Percentiles rank a stretch among this genome's conserved stretches.
Conservation (phyloP, 106 monocot genomes). For the Phalaenopsis aphrodite region DNA sequence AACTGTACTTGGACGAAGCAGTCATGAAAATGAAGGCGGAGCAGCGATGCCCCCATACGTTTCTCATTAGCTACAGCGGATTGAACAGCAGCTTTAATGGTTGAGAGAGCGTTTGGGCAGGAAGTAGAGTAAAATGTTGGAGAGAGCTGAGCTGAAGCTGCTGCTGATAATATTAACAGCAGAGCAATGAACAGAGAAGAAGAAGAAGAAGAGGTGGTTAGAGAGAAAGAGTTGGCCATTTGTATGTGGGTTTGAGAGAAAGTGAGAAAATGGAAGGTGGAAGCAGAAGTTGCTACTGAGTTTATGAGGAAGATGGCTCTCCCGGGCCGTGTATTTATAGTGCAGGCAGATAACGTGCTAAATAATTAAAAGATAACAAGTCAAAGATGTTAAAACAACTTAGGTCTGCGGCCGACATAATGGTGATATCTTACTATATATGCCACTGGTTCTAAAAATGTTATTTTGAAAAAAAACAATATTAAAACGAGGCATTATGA, state of each 20-base stretch:
- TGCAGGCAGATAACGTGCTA: neutral
- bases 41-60: constrained; percentile 54
- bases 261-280: neutral
- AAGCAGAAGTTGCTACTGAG: neutral
- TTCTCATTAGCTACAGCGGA: constrained; percentile 30
- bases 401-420: too few relatives aligned
- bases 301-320: neutral
- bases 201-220: neutral
- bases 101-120: constrained; percentile 38
- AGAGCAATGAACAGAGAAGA: constrained; percentile 4
- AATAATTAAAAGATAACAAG: too few relatives aligned
- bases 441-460: too few relatives aligned
- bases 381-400: too few relatives aligned
- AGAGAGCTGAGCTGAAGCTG: constrained; percentile 36
- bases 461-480: too few relatives aligned
- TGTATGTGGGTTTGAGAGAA: neutral
- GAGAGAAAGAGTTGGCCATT: neutral
- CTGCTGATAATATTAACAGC: constrained; percentile 6
- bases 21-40: constrained; percentile 66
- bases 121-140: constrained; percentile 42
- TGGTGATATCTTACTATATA: too few relatives aligned
- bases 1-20: constrained; percentile 47
- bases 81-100: constrained; percentile 33
- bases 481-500: too few relatives aligned
- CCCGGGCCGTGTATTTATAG: neutral